Evolutionary conservation across 192 early-diverging fungal genomes (phyloP).

Genomic region (Umbelopsis isabellina): DNA sequence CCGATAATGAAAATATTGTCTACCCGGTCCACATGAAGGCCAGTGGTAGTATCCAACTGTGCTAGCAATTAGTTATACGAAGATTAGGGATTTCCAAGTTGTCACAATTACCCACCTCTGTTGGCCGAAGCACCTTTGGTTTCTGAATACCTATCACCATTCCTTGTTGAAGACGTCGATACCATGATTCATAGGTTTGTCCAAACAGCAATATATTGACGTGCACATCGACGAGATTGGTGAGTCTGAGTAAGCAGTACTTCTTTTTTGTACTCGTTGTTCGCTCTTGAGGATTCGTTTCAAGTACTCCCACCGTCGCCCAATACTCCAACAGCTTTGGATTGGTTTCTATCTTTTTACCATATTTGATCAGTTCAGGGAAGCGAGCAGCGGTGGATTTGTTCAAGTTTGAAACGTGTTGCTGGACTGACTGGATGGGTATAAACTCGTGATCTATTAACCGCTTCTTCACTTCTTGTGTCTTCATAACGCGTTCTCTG

Average conservation of each 20-base stretch:
- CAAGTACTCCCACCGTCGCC: constrained; percentile 13
- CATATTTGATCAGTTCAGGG: background rate
- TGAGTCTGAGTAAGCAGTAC: constrained; percentile 1
- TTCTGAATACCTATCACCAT: constrained; percentile 7
- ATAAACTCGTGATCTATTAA: constrained; percentile 5
- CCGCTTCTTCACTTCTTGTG: constrained; percentile 3
- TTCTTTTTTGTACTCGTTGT: background rate
- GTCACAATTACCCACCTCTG: background rate
- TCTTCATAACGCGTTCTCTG: constrained; percentile 3
- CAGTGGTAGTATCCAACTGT: background rate
- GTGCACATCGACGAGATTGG: constrained; percentile 7
- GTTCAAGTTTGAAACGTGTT: background rate
- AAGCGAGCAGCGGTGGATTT: background rate
- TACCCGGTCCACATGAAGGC: constrained; percentile 3
- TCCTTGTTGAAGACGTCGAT: background rate
- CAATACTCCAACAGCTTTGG: background rate
- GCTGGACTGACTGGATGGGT: constrained; percentile 1
- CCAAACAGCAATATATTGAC: constrained; percentile 7
- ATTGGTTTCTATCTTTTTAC: background rate
- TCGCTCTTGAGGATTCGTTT: background rate
- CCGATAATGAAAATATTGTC: constrained; percentile 10
- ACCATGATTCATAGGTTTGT: background rate
- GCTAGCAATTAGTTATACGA: background rate
- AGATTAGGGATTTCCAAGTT: background rate
- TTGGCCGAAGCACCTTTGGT: constrained; percentile 4